Evolutionary conservation across 257 asterid genomes (phyloP), one percentile per base, ranked within the genome.

Genomic region (Nicotiana tabacum): DNA sequence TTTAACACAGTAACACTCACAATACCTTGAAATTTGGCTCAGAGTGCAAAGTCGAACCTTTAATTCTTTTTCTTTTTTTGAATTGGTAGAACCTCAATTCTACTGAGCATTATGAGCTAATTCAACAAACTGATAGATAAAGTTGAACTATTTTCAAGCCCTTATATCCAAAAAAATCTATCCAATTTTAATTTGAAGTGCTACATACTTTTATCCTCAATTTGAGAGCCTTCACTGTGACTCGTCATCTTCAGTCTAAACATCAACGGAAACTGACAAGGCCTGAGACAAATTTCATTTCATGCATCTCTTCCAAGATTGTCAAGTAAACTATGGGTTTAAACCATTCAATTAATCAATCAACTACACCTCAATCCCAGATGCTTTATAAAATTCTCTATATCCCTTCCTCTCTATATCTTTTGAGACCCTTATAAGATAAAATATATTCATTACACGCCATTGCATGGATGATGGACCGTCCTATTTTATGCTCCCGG

Each of bases 261-360:
- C 37, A 72, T 21, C 78, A 43, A 72, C 2, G 3, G 13, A 6
- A 17, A 72, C 46, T 24, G 30, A 24, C 27, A 13, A 15, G 43
- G 27, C 9, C 80, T 16, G 15, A 48, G 43, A 15, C 27, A 4
- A 12, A 27, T 48, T 72, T 13, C 39, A 74, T 15, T 37, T 58
- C 62, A 48, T 74, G 80, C 62, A 48, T 74, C 24, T 48, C 62
- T 74, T 74, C 80, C 80, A 48, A 27, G 62, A 46, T 48, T 48
- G 35, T 46, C 78, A 48, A 15, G 80, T 3, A 27, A 51, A 48
- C 79, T 12, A 27, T 12, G 21, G 1, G 27, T 27, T 48, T 72
- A 72, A 72, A 48, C 78, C 39, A 48, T 46, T 72, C 39, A 46
- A 21, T 46, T 24, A 74, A 37, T n/a, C 56, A 18, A 74, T 24